Percentiles rank a stretch among this genome's conserved stretches.
Conservation (phyloP, 768 basidiomycete species). For the Pluteus cervinus region DNA sequence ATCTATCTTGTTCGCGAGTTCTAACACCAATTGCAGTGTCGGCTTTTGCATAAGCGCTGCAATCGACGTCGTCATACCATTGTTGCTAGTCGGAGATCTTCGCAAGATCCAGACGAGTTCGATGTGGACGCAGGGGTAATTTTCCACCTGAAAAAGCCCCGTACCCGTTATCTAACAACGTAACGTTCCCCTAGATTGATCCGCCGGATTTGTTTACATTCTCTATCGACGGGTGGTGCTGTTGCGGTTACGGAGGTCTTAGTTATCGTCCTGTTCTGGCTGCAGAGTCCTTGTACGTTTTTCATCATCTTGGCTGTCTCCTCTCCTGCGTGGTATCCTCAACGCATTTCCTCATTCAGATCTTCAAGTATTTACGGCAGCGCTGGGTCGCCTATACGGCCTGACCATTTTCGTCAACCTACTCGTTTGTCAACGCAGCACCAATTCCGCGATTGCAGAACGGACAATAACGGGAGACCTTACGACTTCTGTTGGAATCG, state of each 20-base stretch:
- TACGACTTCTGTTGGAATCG: too few species aligned
- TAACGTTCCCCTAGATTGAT: too few species aligned
- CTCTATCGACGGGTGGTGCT: too few species aligned
- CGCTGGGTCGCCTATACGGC: slow-evolving; percentile 17
- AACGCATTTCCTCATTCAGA: slow-evolving; percentile 8
- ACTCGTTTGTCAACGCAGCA: slow-evolving; percentile 14
- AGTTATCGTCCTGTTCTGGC: too few species aligned
- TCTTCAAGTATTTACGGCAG: slow-evolving; percentile 13
- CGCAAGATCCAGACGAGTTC: slow-evolving; percentile 10
- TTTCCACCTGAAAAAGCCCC: neutral
- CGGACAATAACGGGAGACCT: too few species aligned
- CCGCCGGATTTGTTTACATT: too few species aligned
- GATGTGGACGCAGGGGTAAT: slow-evolving; percentile 12
- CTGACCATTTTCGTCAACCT: slow-evolving; percentile 19
- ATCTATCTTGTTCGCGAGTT: neutral
- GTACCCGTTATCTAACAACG: slow-evolving; percentile 11
- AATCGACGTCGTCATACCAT: slow-evolving; percentile 14
- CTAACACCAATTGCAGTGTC: slow-evolving; percentile 3
- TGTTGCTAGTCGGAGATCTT: slow-evolving; percentile 14
- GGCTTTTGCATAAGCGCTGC: slow-evolving; percentile 10
- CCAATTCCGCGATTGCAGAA: too few species aligned
- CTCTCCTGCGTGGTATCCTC: neutral
- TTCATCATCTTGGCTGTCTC: neutral
- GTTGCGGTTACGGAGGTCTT: too few species aligned
- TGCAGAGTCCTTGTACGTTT: too few species aligned